Conservation (phyloP, 768 basidiomycete species). For the Mycena galopus region DNA sequence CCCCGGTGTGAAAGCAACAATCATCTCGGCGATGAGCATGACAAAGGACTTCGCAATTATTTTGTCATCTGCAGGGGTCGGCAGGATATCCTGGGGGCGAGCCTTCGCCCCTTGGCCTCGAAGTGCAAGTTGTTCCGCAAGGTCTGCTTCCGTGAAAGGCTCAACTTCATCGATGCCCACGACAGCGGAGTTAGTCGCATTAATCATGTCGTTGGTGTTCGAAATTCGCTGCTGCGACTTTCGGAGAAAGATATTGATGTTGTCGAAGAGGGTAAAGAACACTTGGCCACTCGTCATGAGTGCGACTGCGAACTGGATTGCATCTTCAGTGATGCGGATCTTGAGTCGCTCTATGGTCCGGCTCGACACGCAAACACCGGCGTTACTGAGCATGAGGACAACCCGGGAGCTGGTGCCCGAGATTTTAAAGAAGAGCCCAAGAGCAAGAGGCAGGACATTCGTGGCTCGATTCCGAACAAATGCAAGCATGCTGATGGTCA, state of each 20-base stretch:
- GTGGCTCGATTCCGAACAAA: constrained; percentile 41
- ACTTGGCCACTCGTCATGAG: constrained; percentile 41
- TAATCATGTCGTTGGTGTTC: background rate
- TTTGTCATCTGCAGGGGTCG: constrained; percentile 35
- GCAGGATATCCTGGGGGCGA: constrained; percentile 34
- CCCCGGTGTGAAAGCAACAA: background rate
- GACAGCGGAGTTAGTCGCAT: constrained; percentile 12
- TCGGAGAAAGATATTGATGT: too few species aligned
- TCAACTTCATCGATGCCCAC: constrained; percentile 30
- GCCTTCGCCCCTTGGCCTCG: constrained; percentile 36
- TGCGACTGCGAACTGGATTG: constrained; percentile 37
- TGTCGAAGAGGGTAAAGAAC: constrained; percentile 26
- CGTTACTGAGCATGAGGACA: constrained; percentile 43
- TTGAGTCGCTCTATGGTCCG: constrained; percentile 46
- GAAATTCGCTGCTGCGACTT: background rate
- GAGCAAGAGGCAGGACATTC: constrained; percentile 43
- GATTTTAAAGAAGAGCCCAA: constrained; percentile 15
- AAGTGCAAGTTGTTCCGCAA: constrained; percentile 27
- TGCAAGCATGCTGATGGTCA: constrained; percentile 20
- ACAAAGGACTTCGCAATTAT: constrained; percentile 29
- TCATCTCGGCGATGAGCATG: background rate
- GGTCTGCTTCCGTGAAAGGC: background rate
- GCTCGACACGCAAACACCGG: constrained; percentile 37
- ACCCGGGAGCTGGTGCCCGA: constrained; percentile 44
- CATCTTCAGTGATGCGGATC: constrained; percentile 40